Percentiles rank a stretch among this genome's conserved stretches.
These are phyloP conservation scores for Zostera marina DNA, from an alignment of 116 monocot species.

Conservation along the genomic window DNA sequence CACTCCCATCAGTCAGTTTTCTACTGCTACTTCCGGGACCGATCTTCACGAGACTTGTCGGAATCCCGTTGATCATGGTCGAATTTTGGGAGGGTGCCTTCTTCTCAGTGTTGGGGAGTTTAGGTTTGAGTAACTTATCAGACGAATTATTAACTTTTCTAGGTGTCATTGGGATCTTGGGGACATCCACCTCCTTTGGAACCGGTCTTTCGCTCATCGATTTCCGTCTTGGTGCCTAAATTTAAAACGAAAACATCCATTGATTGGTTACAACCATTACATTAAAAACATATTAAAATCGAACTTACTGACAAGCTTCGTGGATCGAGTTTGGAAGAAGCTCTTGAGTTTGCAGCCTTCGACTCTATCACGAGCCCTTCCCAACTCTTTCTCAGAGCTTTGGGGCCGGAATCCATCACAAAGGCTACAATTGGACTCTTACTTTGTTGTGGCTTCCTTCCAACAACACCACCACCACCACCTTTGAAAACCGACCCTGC, in stretches of 20 bases:
- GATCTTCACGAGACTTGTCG: slow-evolving; percentile 43
- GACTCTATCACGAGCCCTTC: slow-evolving; percentile 38
- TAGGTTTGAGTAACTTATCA: slow-evolving; percentile 25
- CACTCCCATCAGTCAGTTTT: slow-evolving; percentile 55
- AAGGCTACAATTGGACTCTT: slow-evolving; percentile 21
- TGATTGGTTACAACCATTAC: neutral
- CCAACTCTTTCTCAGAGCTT: slow-evolving; percentile 87
- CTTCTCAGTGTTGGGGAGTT: too few species aligned
- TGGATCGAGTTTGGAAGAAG: slow-evolving; percentile 23
- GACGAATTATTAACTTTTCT: slow-evolving; percentile 31
- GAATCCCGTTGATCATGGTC: slow-evolving; percentile 15
- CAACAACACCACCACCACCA: slow-evolving; percentile 17
- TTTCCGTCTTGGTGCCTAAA: slow-evolving; percentile 41
- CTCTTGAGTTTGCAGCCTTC: slow-evolving; percentile 26
- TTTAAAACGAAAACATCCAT: neutral
- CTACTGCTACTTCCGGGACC: slow-evolving; percentile 22
- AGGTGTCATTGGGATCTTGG: slow-evolving; percentile 20
- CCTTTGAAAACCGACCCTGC: slow-evolving; percentile 42
- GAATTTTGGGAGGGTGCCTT: too few species aligned
- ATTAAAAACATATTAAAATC: neutral
- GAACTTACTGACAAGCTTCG: slow-evolving; percentile 31
- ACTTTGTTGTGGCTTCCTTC: slow-evolving; percentile 37
- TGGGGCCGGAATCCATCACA: slow-evolving; percentile 26
- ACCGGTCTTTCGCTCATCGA: slow-evolving; percentile 22
- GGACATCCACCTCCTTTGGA: slow-evolving; percentile 26